phyloP scores from a whole-genome alignment of 345 rosid genomes.

The Citropsis articulata region DNA sequence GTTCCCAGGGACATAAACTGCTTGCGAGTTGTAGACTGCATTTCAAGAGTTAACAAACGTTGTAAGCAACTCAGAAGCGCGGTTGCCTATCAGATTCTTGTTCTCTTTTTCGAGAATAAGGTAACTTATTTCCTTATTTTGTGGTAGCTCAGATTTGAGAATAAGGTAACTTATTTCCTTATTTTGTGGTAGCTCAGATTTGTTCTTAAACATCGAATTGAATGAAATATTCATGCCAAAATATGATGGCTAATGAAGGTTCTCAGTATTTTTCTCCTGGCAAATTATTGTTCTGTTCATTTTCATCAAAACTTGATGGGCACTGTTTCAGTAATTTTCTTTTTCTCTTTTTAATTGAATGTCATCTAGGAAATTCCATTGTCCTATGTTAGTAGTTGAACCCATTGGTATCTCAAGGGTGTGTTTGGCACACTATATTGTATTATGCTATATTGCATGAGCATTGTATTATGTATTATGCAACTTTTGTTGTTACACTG shows the following conservation, averaged over 20 bases:
- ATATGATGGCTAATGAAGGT: background rate
- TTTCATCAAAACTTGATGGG: background rate
- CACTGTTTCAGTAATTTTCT: background rate
- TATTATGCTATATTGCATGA: too few relatives aligned
- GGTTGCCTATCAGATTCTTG: conserved; percentile 56
- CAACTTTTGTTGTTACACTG: too few relatives aligned
- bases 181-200: background rate
- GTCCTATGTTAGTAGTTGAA: background rate
- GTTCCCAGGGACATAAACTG: conserved; percentile 76
- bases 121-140: conserved; percentile 28
- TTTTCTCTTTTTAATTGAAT: background rate
- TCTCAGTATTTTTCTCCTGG: background rate
- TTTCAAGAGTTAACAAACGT: conserved; percentile 51
- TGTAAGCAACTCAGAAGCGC: conserved; percentile 64
- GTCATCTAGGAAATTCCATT: background rate
- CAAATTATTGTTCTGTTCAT: background rate
- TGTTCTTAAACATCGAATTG: background rate
- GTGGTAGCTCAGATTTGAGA: conserved; percentile 12
- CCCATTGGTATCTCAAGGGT: background rate
- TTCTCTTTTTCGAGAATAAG: conserved; percentile 52
- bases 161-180: conserved; percentile 47
- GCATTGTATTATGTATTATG: too few relatives aligned
- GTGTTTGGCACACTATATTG: too few relatives aligned
- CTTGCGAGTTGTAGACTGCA: conserved; percentile 67
- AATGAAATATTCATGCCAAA: background rate